Conservation (phyloP, 768 basidiomycete species). For the Daedalea quercina region DNA sequence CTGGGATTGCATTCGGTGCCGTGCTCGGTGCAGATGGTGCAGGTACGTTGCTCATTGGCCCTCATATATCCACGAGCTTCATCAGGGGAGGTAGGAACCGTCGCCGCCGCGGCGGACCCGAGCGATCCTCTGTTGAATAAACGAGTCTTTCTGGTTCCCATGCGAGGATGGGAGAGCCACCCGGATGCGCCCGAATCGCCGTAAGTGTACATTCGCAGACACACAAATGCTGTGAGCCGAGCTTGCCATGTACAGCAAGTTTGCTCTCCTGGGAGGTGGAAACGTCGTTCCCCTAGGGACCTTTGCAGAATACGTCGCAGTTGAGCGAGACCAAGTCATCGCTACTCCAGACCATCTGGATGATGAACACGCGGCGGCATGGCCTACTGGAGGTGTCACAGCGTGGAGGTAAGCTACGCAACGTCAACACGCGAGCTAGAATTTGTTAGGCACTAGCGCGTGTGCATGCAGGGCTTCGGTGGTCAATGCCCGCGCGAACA, state of each 20-base stretch:
- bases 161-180: slow-evolving; percentile 67
- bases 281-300: slow-evolving; percentile 53
- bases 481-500: slow-evolving; percentile 55
- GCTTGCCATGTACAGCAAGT: slow-evolving; percentile 27
- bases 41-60: slow-evolving; percentile 33
- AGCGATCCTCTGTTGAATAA: slow-evolving; percentile 51
- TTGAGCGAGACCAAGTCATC: slow-evolving; percentile 65
- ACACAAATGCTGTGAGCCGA: not conserved
- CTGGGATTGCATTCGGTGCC: slow-evolving; percentile 49
- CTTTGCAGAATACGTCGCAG: slow-evolving; percentile 69
- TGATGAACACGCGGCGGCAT: slow-evolving; percentile 65
- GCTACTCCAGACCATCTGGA: slow-evolving; percentile 58
- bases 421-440: not conserved
- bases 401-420: slow-evolving; percentile 62
- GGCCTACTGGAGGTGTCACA: slow-evolving; percentile 73
- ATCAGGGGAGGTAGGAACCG: slow-evolving; percentile 40
- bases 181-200: slow-evolving; percentile 58
- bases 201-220: slow-evolving; percentile 28
- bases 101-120: slow-evolving; percentile 48
- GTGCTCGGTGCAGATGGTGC: slow-evolving; percentile 71
- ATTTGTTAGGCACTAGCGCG: not conserved
- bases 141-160: slow-evolving; percentile 72
- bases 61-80: not conserved
- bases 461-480: slow-evolving; percentile 44
- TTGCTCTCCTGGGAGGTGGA: slow-evolving; percentile 62